Conservation (phyloP, 2,329 filamentous ascomycete genomes). For the Mycogone perniciosa region DNA sequence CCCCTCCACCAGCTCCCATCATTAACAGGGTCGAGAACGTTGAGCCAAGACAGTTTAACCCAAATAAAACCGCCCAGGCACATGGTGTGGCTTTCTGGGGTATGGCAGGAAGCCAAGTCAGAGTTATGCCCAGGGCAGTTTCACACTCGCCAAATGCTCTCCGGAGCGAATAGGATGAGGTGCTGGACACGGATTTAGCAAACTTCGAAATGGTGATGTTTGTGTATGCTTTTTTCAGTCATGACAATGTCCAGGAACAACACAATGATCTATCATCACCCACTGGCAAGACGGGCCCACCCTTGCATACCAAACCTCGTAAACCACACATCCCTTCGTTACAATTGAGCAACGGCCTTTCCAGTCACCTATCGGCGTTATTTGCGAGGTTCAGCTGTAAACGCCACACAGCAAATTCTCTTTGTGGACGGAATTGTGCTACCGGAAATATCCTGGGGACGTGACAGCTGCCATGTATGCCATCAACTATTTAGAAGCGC, state of each 20-base stretch:
- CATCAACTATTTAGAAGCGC: background rate
- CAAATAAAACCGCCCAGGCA: too few species aligned
- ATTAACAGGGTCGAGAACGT: too few species aligned
- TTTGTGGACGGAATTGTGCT: background rate
- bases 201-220: too few species aligned
- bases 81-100: too few species aligned
- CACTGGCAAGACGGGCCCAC: background rate
- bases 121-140: too few species aligned
- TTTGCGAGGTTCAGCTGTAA: background rate
- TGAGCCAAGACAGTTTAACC: too few species aligned
- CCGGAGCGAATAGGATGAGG: too few species aligned
- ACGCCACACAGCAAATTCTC: background rate
- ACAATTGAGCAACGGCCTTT: background rate
- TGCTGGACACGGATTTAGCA: too few species aligned
- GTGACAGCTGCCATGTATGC: background rate
- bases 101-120: too few species aligned
- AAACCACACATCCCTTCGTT: background rate
- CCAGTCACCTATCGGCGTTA: background rate
- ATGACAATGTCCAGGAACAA: background rate
- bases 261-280: background rate
- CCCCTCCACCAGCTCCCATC: too few species aligned
- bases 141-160: too few species aligned
- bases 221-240: background rate
- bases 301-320: background rate
- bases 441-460: background rate